phyloP scores from a whole-genome alignment of 768 basidiomycete species.

The Fomitopsis pulvina region DNA sequence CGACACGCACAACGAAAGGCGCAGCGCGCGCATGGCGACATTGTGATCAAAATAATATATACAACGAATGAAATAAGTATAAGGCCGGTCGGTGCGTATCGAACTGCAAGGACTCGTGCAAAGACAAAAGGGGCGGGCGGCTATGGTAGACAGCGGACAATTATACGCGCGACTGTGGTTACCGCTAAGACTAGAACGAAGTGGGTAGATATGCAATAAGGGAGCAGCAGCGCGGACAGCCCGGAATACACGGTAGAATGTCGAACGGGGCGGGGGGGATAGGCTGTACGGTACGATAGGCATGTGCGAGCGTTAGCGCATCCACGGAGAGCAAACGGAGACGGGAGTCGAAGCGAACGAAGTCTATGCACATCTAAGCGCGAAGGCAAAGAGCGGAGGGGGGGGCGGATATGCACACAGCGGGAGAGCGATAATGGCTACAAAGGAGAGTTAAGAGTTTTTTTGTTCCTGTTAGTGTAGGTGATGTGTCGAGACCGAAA shows the following conservation, averaged over 20 bases:
- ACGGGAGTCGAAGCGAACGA: conserved; percentile 1
- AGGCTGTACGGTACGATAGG: conserved; percentile 1
- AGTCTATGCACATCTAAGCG: conserved; percentile 3
- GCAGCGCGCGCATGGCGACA: neutral
- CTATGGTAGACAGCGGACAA: conserved; percentile 4
- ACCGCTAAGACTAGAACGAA: conserved; percentile 4
- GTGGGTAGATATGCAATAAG: neutral
- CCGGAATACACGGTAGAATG: neutral
- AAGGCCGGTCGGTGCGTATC: neutral
- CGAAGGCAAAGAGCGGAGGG: neutral
- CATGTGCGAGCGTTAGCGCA: neutral
- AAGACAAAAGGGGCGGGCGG: neutral
- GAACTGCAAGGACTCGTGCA: neutral
- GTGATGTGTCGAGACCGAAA: neutral
- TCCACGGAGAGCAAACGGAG: neutral
- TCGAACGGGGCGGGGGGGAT: neutral
- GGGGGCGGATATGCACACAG: neutral
- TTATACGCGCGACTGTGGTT: conserved; percentile 4
- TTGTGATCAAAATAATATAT: conserved; percentile 1
- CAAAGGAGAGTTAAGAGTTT: neutral
- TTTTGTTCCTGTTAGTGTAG: neutral
- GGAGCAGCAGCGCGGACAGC: neutral
- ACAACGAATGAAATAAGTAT: conserved; percentile 3
- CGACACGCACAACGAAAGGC: neutral
- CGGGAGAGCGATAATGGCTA: conserved; percentile 1